Base-by-base conservation (phyloP, 441 rosid genomes). In the Jatropha podagrica region DNA sequence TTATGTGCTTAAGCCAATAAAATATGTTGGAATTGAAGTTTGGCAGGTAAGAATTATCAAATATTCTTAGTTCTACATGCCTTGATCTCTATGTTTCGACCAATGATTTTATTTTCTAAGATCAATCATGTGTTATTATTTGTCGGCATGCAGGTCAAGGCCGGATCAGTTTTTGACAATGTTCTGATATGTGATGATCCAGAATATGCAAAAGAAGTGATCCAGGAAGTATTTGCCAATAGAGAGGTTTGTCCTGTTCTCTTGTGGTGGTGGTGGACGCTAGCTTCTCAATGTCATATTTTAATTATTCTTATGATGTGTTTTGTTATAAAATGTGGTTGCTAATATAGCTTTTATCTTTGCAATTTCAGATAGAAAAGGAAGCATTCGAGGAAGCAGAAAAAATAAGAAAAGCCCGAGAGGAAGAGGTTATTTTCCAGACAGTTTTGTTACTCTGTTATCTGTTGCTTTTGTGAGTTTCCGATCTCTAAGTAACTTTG, bases 311-410 rank as follows among this genome's bases (percentile, higher is more conserved):
- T 66, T 8, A 65, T 70, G 66, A 73, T 73, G 62, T 60, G 72
- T 44, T 65, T 71, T 56, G 66, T 44, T 46, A 65, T 66, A 51
- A 44, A 68, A 60, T 70, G 55, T 58, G 41, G 11, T 41, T 13
- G 7, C 42, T 73, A 80, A 10, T n/a, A 20, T 69, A 42, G 6
- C 27, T 37, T 27, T 1, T 13, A 37, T 44, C 73, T 68, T 23
- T 44, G 78, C 11, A 40, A 66, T 76, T 78, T 76, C 82, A 94
- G 98, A 79, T 85, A 54, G 96, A 92, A 85, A 85, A 87, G 75
- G 97, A 94, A 80, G 93, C 93, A 68, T 88, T 92, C 74, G 97
- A 88, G 79, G 97, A 92, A 82, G 97, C 96, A 68, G 97, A 94
- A 76, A 94, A 94, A 81, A 88, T 81, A 64, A 88, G 86, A 83